Base-by-base conservation (phyloP, 2,329 filamentous ascomycete species). In the Fusarium buxicola region DNA sequence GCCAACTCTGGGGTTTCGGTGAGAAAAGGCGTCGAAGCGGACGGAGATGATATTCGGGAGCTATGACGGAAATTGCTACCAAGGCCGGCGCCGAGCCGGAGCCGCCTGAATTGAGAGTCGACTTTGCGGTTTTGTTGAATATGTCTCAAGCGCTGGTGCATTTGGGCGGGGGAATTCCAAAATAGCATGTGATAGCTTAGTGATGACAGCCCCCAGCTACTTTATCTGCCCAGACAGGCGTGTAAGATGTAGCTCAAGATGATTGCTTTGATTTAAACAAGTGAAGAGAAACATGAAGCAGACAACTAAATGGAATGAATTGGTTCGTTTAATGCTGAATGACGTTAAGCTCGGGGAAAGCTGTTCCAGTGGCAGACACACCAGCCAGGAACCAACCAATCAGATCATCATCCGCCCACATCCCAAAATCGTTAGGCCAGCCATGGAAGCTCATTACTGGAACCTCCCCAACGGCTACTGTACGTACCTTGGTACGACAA, bases 391-490 rank as follows among this genome's bases (percentile, higher is more conserved):
- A 56, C 39, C 44, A 49, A 34, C 65, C 66, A 68, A 69, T 69
- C 36, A 62, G 0, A 41, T 4, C 8, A 21, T 12, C 21, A 36
- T 13, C 34, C 32, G 43, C 43, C 48, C 54, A 54, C 46, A 40
- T 15, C 18, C 7, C 11, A 28, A 67, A 69, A 67, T 50, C 58
- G 60, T 59, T 69, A 64, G 51, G 31, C 45, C 30, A 49, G 10
- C 12, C 11, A n/a, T n/a, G n/a, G n/a, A 40, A 31, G 34, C 21
- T 45, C 47, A 48, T 59, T 32, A 51, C n/a, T n/a, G n/a, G n/a
- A n/a, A 53, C 58, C 27, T 50, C 46, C 55, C 53, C 60, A 62
- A 54, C 45, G 27, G 41, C 58, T 61, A 15, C 43, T n/a, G 45
- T 50, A 65, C 46, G 55, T 58, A 61, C 45, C 32, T 35, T 32